phyloP scores from a whole-genome alignment of 106 monocot genomes.

The Chionographis japonica region DNA sequence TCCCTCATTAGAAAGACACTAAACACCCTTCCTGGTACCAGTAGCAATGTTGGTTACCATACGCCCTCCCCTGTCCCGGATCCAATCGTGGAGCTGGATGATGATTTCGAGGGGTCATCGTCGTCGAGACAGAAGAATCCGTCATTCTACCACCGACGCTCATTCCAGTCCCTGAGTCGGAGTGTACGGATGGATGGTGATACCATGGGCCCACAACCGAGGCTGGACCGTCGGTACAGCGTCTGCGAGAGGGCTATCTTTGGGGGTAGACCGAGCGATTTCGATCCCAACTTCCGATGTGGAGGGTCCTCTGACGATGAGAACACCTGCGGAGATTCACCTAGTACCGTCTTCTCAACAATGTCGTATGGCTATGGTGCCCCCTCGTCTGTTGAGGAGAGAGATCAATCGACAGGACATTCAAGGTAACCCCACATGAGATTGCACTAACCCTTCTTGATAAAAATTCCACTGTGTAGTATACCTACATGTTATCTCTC shows the following conservation, averaged over 20 bases:
- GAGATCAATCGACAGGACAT: slow-evolving; percentile 22
- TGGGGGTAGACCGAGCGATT: slow-evolving; percentile 65
- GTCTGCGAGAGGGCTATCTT: slow-evolving; percentile 59
- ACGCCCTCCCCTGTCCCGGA: slow-evolving; percentile 59
- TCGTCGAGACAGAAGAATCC: slow-evolving; percentile 30
- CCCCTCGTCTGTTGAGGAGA: slow-evolving; percentile 21
- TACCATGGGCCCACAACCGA: slow-evolving; percentile 26
- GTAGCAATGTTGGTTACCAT: slow-evolving; percentile 37
- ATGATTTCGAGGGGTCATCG: slow-evolving; percentile 47
- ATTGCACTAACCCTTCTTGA: not conserved
- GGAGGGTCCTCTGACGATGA: slow-evolving; percentile 49
- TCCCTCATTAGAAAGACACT: slow-evolving; percentile 62
- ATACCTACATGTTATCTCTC: too few relatives aligned
- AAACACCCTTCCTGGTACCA: slow-evolving; percentile 51
- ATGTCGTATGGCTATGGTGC: slow-evolving; percentile 40
- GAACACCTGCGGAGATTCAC: slow-evolving; percentile 41
- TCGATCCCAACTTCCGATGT: slow-evolving; percentile 49
- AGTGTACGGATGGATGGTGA: slow-evolving; percentile 51
- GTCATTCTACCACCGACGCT: slow-evolving; percentile 45
- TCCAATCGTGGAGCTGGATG: slow-evolving; percentile 59
- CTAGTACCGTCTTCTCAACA: slow-evolving; percentile 45
- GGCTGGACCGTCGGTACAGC: slow-evolving; percentile 48
- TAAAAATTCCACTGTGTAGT: too few relatives aligned
- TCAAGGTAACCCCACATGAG: slow-evolving; percentile 27
- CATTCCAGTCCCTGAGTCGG: slow-evolving; percentile 50